phyloP scores from a whole-genome alignment of 2,329 filamentous ascomycete genomes.

The Aspergillus puulaauensis region DNA sequence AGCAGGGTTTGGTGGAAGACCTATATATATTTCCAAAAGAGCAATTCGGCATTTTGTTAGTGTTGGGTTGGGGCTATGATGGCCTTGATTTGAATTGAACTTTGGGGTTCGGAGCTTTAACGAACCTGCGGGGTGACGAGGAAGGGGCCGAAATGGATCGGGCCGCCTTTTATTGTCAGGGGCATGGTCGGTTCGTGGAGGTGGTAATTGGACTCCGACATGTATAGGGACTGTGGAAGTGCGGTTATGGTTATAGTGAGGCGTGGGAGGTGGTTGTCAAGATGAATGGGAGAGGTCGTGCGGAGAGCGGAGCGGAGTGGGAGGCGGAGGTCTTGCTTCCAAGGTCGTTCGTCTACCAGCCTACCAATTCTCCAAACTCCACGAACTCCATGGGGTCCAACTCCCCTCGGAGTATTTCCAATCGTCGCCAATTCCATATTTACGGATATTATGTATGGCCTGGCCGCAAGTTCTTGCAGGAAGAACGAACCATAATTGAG shows the following conservation, averaged over 20 bases:
- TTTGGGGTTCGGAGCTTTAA: neutral
- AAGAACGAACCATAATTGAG: too few species aligned
- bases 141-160: conserved; percentile 72
- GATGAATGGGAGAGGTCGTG: neutral
- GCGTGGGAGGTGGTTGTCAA: neutral
- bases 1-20: conserved; percentile 81
- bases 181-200: conserved; percentile 10
- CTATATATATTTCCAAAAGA: conserved; percentile 44
- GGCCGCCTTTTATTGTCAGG: conserved; percentile 29
- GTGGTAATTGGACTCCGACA: neutral
- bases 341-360: neutral
- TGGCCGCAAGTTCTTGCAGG: too few species aligned
- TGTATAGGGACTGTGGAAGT: neutral
- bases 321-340: neutral
- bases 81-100: neutral
- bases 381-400: too few species aligned
- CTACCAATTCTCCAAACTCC: too few species aligned
- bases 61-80: neutral
- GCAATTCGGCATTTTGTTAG: neutral
- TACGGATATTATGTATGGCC: too few species aligned
- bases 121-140: conserved; percentile 71
- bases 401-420: too few species aligned
- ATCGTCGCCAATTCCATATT: too few species aligned
- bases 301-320: neutral
- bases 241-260: neutral